Evolutionary conservation across 1,284 basidiomycete genomes (phyloP).

Genomic region (Trichosporon sp.): DNA sequence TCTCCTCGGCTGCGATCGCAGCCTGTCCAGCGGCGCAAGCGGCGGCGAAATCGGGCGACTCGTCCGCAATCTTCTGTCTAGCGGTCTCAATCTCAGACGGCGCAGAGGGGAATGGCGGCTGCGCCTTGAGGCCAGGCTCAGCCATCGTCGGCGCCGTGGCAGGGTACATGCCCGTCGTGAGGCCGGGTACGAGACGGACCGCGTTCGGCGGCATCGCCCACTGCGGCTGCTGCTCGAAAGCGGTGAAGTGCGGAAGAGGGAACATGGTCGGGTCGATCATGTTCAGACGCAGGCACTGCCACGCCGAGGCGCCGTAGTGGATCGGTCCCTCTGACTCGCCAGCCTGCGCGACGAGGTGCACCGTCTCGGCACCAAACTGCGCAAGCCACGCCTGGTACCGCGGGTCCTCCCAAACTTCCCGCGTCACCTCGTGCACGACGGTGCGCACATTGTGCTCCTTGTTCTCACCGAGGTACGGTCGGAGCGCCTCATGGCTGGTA

Average conservation of each 20-base stretch:
- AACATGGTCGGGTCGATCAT: slow-evolving; percentile 75
- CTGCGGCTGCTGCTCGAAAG: neutral
- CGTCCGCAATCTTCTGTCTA: slow-evolving; percentile 21
- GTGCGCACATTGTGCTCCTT: slow-evolving; percentile 58
- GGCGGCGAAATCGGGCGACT: slow-evolving; percentile 36
- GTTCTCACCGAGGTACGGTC: slow-evolving; percentile 53
- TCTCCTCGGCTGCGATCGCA: slow-evolving; percentile 30
- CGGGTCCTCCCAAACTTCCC: slow-evolving; percentile 68
- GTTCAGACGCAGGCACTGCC: slow-evolving; percentile 71
- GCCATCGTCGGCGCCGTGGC: slow-evolving; percentile 32
- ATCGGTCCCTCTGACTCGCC: slow-evolving; percentile 65
- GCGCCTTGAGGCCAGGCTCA: slow-evolving; percentile 35
- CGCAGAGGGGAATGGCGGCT: slow-evolving; percentile 38
- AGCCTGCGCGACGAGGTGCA: slow-evolving; percentile 70
- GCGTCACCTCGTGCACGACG: slow-evolving; percentile 70
- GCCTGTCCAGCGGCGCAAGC: slow-evolving; percentile 35
- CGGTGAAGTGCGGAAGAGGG: slow-evolving; percentile 63
- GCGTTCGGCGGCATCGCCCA: slow-evolving; percentile 59
- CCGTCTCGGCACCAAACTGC: slow-evolving; percentile 63
- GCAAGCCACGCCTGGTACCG: slow-evolving; percentile 74
- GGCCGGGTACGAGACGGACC: slow-evolving; percentile 54
- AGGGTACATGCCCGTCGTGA: slow-evolving; percentile 42
- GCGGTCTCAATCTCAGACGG: slow-evolving; percentile 36
- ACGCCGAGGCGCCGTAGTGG: slow-evolving; percentile 73
- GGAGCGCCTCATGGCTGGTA: slow-evolving; percentile 60